phyloP scores from a whole-genome alignment of 345 rosid genomes.

The Populus pruinosa region DNA sequence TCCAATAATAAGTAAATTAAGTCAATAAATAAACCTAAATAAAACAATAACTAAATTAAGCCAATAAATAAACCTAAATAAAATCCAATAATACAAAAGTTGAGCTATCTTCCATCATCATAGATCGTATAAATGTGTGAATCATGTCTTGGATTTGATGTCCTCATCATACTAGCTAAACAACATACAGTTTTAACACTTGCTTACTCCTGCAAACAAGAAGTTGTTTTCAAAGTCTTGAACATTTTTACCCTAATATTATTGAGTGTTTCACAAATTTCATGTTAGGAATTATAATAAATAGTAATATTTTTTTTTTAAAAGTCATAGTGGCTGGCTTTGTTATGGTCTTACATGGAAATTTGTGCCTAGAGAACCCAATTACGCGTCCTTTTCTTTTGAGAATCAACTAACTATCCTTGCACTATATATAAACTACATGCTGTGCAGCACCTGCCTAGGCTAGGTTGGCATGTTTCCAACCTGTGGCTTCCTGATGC shows the following conservation, averaged over 20 bases:
- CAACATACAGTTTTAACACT: neutral
- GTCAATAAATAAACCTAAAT: too few relatives aligned
- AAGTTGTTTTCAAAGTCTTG: neutral
- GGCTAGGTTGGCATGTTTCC: constrained; percentile 4
- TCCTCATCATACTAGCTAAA: neutral
- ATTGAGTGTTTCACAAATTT: neutral
- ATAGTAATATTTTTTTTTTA: neutral
- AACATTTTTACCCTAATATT: neutral
- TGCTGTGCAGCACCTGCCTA: neutral
- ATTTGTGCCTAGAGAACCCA: neutral
- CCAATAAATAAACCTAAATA: too few relatives aligned
- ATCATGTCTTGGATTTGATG: too few relatives aligned
- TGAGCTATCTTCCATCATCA: too few relatives aligned
- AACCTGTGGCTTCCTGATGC: neutral
- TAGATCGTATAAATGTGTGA: too few relatives aligned
- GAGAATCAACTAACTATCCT: neutral
- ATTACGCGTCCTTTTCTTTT: neutral
- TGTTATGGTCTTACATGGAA: neutral
- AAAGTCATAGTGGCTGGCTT: neutral
- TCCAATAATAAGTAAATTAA: too few relatives aligned
- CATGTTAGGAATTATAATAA: neutral
- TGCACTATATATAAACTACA: neutral
- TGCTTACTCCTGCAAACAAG: neutral
- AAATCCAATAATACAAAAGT: too few relatives aligned
- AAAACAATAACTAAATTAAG: too few relatives aligned